Evolutionary conservation across 108 stramenopile genomes (phyloP), one percentile per base, ranked within the genome.

Genomic region (Skeletonema menzelii): DNA sequence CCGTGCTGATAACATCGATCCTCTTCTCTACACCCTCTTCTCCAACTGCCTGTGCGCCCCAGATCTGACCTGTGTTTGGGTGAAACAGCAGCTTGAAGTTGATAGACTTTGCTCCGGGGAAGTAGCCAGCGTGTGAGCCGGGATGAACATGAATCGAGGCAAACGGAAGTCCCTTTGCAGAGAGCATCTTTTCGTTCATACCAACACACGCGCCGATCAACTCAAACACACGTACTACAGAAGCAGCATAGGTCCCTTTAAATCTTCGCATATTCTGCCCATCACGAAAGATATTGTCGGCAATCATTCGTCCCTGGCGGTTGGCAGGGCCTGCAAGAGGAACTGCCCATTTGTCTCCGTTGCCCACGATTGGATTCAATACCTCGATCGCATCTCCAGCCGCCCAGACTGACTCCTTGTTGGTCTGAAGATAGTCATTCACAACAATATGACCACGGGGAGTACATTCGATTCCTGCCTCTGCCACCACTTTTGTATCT

Each of bases 301-400:
- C 86, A 27, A 84, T 80, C 84, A 89, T 84, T 56, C 88, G 71
- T 15, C 88, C 88, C 63, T 89, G 88, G 11, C 88, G 84, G 67
- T 89, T 89, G 22, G 88, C 88, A 8, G 88, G 88, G 17, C 88
- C 88, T 5, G 88, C 88, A 35, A 89, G 67, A n/a, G 88, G 86
- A 44, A 89, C 88, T 37, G 85, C 80, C 83, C 85, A 89, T 61
- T 72, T 84, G 40, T 78, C 84, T 31, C 63, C 66, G 19, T 58
- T 27, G 20, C 80, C 70, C 11, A 82, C 49, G 55, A 89, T 67
- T 11, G 88, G 86, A 72, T 89, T 89, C 27, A 66, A 72, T 19
- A 89, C 80, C 58, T 85, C 77, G 2, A 89, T 79, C 24, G 88
- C 84, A 69, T 89, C 88, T 19, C 88, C 88, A 37, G 82, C 88